A percentile compares a stretch with the other conserved stretches of the same genome.
Conservation (phyloP, 176 grass and related monocot genomes). For the Carex littledalei region DNA sequence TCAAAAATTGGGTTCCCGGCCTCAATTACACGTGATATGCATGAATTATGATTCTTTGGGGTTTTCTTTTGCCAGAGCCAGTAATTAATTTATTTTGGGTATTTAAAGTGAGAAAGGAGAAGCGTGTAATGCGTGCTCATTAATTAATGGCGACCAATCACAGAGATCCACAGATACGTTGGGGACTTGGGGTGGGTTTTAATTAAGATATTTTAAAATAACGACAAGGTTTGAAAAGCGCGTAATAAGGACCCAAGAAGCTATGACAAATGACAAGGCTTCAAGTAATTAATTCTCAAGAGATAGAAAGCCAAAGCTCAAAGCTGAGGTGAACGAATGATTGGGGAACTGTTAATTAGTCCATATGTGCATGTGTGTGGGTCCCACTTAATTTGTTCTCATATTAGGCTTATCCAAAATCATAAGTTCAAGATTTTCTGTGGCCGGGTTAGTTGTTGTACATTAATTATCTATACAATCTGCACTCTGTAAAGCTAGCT, state of each 20-base stretch:
- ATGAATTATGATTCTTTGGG: too few species aligned
- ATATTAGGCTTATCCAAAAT: neutral
- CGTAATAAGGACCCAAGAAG: neutral
- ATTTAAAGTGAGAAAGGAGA: neutral
- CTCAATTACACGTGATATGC: too few species aligned
- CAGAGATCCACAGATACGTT: neutral
- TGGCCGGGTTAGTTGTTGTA: too few species aligned
- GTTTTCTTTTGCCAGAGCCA: too few species aligned
- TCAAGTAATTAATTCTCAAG: neutral
- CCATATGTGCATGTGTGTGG: neutral
- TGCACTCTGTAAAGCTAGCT: too few species aligned
- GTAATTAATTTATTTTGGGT: too few species aligned
- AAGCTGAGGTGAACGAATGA: neutral
- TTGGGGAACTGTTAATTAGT: neutral
- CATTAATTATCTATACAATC: too few species aligned
- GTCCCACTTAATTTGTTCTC: neutral
- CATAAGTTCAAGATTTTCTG: neutral
- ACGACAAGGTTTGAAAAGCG: neutral
- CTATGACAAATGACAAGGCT: neutral
- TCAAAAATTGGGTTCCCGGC: too few species aligned
- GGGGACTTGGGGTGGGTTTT: neutral
- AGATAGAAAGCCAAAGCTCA: neutral
- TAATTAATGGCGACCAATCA: slow-evolving; percentile 9
- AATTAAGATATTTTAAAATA: slow-evolving; percentile 13
- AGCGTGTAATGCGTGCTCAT: neutral